A percentile compares a stretch with the other conserved stretches of the same genome.
These are phyloP conservation scores for Lactifluus subvellereus DNA, from an alignment of 768 basidiomycete species.

Conservation along the genomic window DNA sequence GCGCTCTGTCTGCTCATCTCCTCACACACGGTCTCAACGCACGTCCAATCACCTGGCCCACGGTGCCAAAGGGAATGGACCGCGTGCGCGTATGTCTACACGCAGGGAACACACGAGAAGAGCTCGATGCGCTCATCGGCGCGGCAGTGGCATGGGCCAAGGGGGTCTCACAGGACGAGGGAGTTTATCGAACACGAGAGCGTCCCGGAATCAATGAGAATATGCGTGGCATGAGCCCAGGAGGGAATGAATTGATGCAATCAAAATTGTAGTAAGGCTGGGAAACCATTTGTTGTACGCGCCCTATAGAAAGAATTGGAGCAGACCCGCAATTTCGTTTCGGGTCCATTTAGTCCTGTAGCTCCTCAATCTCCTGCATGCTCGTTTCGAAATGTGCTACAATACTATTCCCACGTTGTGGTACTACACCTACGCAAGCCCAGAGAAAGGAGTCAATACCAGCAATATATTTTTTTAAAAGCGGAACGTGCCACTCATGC, in stretches of 20 bases:
- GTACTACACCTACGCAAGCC: background rate
- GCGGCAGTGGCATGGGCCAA: slow-evolving; percentile 47
- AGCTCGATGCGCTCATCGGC: slow-evolving; percentile 53
- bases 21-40: slow-evolving; percentile 49
- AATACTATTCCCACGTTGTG: background rate
- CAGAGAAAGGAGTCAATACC: background rate
- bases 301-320: too few relatives aligned
- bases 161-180: background rate
- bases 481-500: background rate
- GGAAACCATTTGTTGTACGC: background rate
- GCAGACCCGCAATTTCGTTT: too few relatives aligned
- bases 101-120: slow-evolving; percentile 59
- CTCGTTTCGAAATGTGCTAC: background rate
- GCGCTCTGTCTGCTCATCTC: slow-evolving; percentile 68
- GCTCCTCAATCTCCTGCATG: background rate
- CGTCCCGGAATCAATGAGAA: background rate
- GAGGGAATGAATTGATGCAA: background rate
- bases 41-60: slow-evolving; percentile 79
- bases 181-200: background rate
- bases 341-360: background rate
- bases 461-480: background rate
- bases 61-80: slow-evolving; percentile 81
- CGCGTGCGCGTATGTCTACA: slow-evolving; percentile 87
- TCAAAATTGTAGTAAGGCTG: slow-evolving; percentile 6
- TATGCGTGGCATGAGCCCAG: background rate